These are phyloP conservation scores for Claviceps humidiphila DNA, from an alignment of 2,329 filamentous ascomycete genomes.

Conservation along the genomic window DNA sequence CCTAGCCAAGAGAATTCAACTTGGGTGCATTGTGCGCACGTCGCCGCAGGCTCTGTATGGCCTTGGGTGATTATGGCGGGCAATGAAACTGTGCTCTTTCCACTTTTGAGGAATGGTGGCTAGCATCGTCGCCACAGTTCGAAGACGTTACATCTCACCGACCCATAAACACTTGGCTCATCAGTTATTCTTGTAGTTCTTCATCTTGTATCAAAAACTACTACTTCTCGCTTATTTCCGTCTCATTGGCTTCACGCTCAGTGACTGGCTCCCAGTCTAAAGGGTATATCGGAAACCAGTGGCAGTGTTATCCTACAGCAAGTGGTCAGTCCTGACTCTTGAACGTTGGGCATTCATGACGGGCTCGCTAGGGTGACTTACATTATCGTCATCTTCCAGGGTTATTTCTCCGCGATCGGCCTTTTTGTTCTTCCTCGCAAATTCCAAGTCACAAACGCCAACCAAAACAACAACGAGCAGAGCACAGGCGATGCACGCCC, in stretches of 20 bases:
- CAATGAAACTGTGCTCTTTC: no score
- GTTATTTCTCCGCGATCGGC: slow-evolving; percentile 40
- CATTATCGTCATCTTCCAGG: slow-evolving; percentile 33
- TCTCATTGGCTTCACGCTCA: neutral
- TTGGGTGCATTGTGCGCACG: no score
- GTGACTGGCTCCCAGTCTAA: neutral
- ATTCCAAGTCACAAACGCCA: slow-evolving; percentile 24
- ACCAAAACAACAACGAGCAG: slow-evolving; percentile 34
- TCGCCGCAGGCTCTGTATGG: no score
- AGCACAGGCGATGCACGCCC: slow-evolving; percentile 38
- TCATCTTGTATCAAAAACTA: neutral
- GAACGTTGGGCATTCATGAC: neutral
- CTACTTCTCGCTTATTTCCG: neutral
- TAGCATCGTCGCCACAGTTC: no score
- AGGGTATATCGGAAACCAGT: slow-evolving; percentile 5
- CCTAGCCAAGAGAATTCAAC: no score
- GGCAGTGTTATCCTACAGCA: neutral
- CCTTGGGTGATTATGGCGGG: no score
- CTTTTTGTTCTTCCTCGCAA: slow-evolving; percentile 30
- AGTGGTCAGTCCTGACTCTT: neutral
- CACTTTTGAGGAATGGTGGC: no score
- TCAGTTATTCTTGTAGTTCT: no score
- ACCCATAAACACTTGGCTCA: no score
- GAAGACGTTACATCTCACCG: no score
- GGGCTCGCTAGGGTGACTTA: slow-evolving; percentile 15